A percentile compares a stretch with the other conserved stretches of the same genome.
phyloP scores from a whole-genome alignment of 805 yeast genomes.

The Starmera amethionina region DNA sequence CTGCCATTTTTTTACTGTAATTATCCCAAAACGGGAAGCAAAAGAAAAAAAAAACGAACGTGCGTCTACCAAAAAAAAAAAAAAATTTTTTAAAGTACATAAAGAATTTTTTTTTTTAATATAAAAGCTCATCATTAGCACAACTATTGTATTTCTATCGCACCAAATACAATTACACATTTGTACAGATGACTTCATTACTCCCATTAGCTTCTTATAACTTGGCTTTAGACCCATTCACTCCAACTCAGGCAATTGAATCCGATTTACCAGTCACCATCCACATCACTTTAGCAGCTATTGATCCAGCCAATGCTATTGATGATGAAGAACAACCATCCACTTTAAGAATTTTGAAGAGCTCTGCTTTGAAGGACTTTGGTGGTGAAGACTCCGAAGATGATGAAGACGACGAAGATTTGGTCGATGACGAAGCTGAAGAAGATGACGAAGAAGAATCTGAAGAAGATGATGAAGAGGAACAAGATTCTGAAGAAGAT shows the following conservation, averaged over 20 bases:
- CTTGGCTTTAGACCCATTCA: constrained; percentile 77
- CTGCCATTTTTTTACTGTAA: too few relatives aligned
- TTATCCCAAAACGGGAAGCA: too few relatives aligned
- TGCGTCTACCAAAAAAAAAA: too few relatives aligned
- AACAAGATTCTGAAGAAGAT: constrained; percentile 33
- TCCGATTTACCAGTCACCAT: constrained; percentile 83
- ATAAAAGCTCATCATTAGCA: too few relatives aligned
- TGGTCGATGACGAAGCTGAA: constrained; percentile 23
- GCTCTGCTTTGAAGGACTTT: constrained; percentile 36
- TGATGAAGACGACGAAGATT: constrained; percentile 35
- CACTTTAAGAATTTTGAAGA: constrained; percentile 79
- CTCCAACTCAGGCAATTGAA: constrained; percentile 80
- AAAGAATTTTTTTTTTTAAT: too few relatives aligned
- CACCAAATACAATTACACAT: background rate
- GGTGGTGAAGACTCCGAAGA: constrained; percentile 39
- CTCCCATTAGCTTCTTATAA: constrained; percentile 83
- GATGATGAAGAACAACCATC: constrained; percentile 80
- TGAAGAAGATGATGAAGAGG: constrained; percentile 23
- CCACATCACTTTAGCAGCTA: constrained; percentile 89
- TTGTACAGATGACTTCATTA: constrained; percentile 47
- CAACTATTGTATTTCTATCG: too few relatives aligned
- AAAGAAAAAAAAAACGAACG: too few relatives aligned
- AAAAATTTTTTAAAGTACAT: too few relatives aligned
- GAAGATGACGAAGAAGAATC: constrained; percentile 23
- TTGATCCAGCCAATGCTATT: constrained; percentile 74